Evolutionary conservation across 2,329 filamentous ascomycete genomes (phyloP), one percentile per base, ranked within the genome.

Genomic region (Teratosphaeria destructans): DNA sequence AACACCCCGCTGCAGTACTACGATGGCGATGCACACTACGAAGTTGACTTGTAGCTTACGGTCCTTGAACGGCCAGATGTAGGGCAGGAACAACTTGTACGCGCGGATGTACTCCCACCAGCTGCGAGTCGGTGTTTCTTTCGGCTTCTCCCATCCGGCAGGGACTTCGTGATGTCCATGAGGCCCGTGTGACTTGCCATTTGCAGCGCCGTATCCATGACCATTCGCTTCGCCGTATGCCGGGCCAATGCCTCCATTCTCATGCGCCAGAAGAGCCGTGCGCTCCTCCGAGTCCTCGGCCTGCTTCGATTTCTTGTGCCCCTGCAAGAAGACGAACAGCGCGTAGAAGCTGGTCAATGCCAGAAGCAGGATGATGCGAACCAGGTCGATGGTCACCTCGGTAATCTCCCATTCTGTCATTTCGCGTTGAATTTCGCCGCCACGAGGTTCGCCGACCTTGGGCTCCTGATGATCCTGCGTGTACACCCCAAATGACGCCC

Each of bases 21-120:
- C 85, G 55, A 99, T 81, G 39, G 84, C 57, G 69, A 97, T 92
- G 75, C 94, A 97, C 55, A 91, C 68, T 23, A 95, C 72, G 23
- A 96, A 90, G 58, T 92, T 82, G 27, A 90, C 65, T 76, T 96
- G 87, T 59, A 99, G 79, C 64, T 79, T 82, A 43, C 80, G 76
- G 56, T 90, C 86, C 70, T 93, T 93, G 68, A 86, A 88, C 0
- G 94, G 94, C 94, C 94, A 99, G 60, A 97, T 83, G 71, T 97
- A 99, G 0, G 92, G 93, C 72, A 97, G 95, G 75, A 99, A 96
- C 57, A 96, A 80, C 12, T 87, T 89, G 74, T 97, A 99, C 54
- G 93, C 91, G 64, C 87, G 86, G 62, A 96, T 78, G 73, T 99
- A 99, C 71, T 97, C 92, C 85, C 89, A 95, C 94, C 94, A 99